A percentile compares a stretch with the other conserved stretches of the same genome.
Evolutionary conservation across 805 yeast genomes (phyloP).

Genomic region (Groenewaldozyma salmanticensis): DNA sequence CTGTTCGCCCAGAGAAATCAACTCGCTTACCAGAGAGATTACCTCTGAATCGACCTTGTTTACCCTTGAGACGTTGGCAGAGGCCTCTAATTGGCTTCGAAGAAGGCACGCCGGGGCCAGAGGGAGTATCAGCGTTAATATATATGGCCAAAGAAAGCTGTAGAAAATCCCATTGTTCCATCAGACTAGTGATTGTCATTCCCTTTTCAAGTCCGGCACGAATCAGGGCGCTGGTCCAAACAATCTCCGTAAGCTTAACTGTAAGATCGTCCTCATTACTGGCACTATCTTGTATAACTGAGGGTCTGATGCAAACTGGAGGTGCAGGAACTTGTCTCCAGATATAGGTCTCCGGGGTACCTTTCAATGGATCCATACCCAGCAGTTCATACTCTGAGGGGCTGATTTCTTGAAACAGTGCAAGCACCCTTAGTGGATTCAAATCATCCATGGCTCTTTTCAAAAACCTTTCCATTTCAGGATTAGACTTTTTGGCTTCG

Average conservation of each 20-base stretch:
- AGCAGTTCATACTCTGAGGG: constrained; percentile 87
- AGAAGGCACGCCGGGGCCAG: constrained; percentile 33
- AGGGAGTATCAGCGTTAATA: constrained; percentile 90
- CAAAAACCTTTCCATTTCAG: constrained; percentile 80
- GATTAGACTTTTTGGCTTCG: constrained; percentile 60
- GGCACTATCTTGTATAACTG: constrained; percentile 88
- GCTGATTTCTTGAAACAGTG: constrained; percentile 73
- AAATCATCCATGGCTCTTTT: constrained; percentile 87
- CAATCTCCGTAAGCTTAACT: constrained; percentile 90
- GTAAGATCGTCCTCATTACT: constrained; percentile 97
- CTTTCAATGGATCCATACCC: constrained; percentile 81
- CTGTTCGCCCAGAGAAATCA: constrained; percentile 96
- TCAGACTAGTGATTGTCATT: constrained; percentile 78
- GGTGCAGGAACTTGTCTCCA: constrained; percentile 99
- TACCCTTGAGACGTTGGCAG: constrained; percentile 95
- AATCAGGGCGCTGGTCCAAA: constrained; percentile 91
- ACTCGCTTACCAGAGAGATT: constrained; percentile 97
- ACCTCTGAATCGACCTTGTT: constrained; percentile 98
- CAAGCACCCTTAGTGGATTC: constrained; percentile 82
- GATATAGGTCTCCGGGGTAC: constrained; percentile 91
- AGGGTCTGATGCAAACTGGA: constrained; percentile 97
- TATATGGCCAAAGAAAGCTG: constrained; percentile 96
- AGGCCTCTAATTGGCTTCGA: constrained; percentile 85
- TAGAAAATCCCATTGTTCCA: constrained; percentile 98
- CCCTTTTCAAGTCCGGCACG: constrained; percentile 94